phyloP scores from a whole-genome alignment of 164 flowering plant species.

The Aristolochia contorta region DNA sequence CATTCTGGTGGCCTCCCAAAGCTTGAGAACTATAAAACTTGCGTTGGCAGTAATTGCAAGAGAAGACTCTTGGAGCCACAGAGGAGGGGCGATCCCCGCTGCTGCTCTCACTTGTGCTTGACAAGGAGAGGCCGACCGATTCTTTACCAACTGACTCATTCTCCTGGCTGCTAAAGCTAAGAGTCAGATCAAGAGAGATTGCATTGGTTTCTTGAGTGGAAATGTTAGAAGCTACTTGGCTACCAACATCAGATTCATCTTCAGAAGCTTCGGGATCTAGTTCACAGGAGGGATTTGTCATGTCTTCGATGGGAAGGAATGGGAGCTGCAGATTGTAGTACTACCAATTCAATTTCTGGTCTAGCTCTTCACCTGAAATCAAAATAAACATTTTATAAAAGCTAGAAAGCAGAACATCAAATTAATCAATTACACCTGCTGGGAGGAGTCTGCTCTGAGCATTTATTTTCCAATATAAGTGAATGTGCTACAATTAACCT shows the following conservation, averaged over 20 bases:
- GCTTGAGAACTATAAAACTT: constrained; percentile 90
- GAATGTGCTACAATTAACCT: background rate
- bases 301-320: constrained; percentile 8
- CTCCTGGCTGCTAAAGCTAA: constrained; percentile 23
- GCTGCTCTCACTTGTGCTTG: constrained; percentile 27
- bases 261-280: constrained; percentile 34
- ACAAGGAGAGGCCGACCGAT: constrained; percentile 13
- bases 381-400: background rate
- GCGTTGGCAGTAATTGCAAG: constrained; percentile 77
- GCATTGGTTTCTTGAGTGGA: constrained; percentile 28
- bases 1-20: constrained; percentile 85
- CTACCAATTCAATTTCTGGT: background rate
- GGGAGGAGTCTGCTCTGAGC: background rate
- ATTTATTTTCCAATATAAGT: background rate
- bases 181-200: constrained; percentile 51
- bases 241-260: constrained; percentile 48
- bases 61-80: constrained; percentile 48
- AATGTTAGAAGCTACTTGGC: constrained; percentile 52
- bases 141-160: constrained; percentile 15
- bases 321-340: background rate
- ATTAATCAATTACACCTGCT: background rate
- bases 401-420: background rate
- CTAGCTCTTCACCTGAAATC: constrained; percentile 14
- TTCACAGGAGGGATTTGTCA: constrained; percentile 26
- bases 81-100: constrained; percentile 22